Evolutionary conservation across 2,329 filamentous ascomycete genomes (phyloP).

Genomic region (Paecilomyces dactylethromorphus): DNA sequence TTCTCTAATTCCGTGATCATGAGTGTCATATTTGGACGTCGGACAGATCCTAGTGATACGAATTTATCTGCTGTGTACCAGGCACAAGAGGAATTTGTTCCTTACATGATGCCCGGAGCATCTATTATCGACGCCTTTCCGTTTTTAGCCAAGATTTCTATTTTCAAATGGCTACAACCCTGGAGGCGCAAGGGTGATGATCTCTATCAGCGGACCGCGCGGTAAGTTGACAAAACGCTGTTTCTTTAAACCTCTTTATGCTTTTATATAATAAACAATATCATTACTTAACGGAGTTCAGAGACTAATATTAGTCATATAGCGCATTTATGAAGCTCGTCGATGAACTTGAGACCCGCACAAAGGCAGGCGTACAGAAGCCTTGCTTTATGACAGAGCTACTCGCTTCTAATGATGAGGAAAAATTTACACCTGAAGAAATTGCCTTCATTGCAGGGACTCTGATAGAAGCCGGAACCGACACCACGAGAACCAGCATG

Average conservation of each 20-base stretch:
- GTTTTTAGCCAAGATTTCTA: no score
- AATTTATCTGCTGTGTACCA: neutral
- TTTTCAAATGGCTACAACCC: no score
- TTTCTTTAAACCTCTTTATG: no score
- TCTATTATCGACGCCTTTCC: no score
- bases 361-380: neutral
- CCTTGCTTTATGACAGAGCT: neutral
- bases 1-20: neutral
- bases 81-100: neutral
- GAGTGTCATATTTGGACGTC: neutral
- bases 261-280: no score
- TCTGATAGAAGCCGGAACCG: conserved; percentile 20
- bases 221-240: no score
- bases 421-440: neutral
- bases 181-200: no score
- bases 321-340: no score
- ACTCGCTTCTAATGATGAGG: neutral
- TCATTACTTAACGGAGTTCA: no score
- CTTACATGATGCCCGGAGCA: neutral
- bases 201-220: no score
- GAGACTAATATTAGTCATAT: no score
- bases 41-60: neutral
- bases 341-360: no score
- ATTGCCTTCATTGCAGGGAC: neutral
- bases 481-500: conserved; percentile 16